phyloP scores from a whole-genome alignment of 768 basidiomycete genomes.

The Mycena crocata region DNA sequence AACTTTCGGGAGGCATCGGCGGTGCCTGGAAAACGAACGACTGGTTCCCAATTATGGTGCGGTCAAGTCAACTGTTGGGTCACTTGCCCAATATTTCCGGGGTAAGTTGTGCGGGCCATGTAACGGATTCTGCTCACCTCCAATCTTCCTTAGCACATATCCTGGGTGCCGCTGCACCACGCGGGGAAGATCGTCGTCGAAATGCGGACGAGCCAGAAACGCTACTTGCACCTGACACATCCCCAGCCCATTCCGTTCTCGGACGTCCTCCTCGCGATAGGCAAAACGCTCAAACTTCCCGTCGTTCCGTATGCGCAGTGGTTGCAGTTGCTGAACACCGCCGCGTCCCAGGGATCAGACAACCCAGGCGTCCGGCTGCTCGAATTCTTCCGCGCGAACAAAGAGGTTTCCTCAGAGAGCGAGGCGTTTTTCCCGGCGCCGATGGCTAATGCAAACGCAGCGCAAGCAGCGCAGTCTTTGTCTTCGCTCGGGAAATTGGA shows the following conservation, averaged over 20 bases:
- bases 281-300: not conserved
- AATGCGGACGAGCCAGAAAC: not conserved
- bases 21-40: slow-evolving; percentile 54
- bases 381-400: not conserved
- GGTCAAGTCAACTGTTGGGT: slow-evolving; percentile 38
- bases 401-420: not conserved
- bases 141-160: slow-evolving; percentile 29
- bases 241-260: slow-evolving; percentile 1
- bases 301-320: slow-evolving; percentile 4
- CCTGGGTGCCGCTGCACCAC: slow-evolving; percentile 41
- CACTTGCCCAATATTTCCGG: slow-evolving; percentile 45
- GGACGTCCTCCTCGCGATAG: not conserved
- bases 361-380: slow-evolving; percentile 1
- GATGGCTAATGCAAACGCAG: not conserved
- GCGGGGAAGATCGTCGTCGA: not conserved
- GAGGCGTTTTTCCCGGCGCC: slow-evolving; percentile 9
- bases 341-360: not conserved
- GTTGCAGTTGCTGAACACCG: not conserved
- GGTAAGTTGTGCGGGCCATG: slow-evolving; percentile 35
- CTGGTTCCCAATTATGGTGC: slow-evolving; percentile 54
- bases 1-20: slow-evolving; percentile 48
- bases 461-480: not conserved
- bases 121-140: not conserved
- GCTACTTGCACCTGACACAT: slow-evolving; percentile 9
- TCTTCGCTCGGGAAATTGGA: not conserved